A percentile compares a stretch with the other conserved stretches of the same genome.
phyloP scores from a whole-genome alignment of 257 asterid species.

The Marsdenia floribunda region DNA sequence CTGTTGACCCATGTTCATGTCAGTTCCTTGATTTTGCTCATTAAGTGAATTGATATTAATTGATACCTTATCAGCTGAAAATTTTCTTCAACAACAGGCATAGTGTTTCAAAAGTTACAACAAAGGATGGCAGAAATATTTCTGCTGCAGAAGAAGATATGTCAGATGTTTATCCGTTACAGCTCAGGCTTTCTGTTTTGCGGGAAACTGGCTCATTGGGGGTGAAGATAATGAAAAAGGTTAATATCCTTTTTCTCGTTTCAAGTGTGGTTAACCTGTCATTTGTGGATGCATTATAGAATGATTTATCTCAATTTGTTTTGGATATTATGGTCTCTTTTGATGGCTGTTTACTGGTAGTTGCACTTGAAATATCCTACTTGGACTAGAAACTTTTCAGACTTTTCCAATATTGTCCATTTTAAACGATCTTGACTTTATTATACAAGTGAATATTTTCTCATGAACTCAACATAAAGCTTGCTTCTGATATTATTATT shows the following conservation, averaged over 20 bases:
- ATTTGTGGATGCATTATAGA: not conserved
- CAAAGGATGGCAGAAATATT: conserved; percentile 51
- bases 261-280: conserved; percentile 7
- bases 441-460: not conserved
- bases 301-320: not conserved
- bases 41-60: conserved; percentile 3
- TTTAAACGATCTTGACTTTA: no score
- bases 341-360: not conserved
- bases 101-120: conserved; percentile 57
- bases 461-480: not conserved
- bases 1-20: not conserved
- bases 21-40: conserved; percentile 4
- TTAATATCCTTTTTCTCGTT: conserved; percentile 24
- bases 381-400: not conserved
- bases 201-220: conserved; percentile 58
- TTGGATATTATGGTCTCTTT: not conserved
- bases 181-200: conserved; percentile 70
- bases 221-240: conserved; percentile 90
- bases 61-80: not conserved
- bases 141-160: conserved; percentile 70
- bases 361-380: not conserved
- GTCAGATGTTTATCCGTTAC: conserved; percentile 88
- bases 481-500: not conserved
- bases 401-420: not conserved
- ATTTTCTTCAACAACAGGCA: conserved; percentile 51